Conservation (phyloP, 2,329 filamentous ascomycete genomes). For the Ophiocordyceps camponoti-saundersi region DNA sequence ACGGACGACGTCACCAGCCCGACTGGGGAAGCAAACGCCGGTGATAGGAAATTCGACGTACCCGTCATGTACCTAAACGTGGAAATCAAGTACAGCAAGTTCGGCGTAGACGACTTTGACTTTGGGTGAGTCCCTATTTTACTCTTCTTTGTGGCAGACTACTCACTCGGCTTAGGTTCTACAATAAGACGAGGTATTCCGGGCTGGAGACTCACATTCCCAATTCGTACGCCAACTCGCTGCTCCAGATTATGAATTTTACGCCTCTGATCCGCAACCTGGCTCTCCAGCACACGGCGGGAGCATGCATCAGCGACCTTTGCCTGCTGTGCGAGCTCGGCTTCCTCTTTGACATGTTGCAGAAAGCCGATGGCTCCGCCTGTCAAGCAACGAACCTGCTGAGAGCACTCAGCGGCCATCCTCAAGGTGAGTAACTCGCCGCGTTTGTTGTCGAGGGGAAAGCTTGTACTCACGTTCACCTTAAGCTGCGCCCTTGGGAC, state of each 20-base stretch:
- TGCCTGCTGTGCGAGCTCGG: slow-evolving; percentile 90
- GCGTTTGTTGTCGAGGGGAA: neutral
- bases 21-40: slow-evolving; percentile 51
- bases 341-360: slow-evolving; percentile 93
- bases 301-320: slow-evolving; percentile 62
- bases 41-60: slow-evolving; percentile 64
- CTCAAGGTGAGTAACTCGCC: slow-evolving; percentile 38
- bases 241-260: slow-evolving; percentile 83
- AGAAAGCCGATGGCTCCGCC: slow-evolving; percentile 84
- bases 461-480: neutral
- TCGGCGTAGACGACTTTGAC: slow-evolving; percentile 98
- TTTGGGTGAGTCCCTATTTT: slow-evolving; percentile 49
- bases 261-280: slow-evolving; percentile 78
- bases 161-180: slow-evolving; percentile 43
- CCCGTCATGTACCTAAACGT: slow-evolving; percentile 83
- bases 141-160: neutral
- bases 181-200: slow-evolving; percentile 84
- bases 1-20: slow-evolving; percentile 44
- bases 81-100: slow-evolving; percentile 98
- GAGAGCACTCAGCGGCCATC: slow-evolving; percentile 71
- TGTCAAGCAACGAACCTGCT: slow-evolving; percentile 93
- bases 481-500: slow-evolving; percentile 51
- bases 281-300: slow-evolving; percentile 75
- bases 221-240: slow-evolving; percentile 88
- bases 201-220: slow-evolving; percentile 91